Evolutionary conservation across 306 rosid genomes (phyloP).

Genomic region (Boehmeria nivea): DNA sequence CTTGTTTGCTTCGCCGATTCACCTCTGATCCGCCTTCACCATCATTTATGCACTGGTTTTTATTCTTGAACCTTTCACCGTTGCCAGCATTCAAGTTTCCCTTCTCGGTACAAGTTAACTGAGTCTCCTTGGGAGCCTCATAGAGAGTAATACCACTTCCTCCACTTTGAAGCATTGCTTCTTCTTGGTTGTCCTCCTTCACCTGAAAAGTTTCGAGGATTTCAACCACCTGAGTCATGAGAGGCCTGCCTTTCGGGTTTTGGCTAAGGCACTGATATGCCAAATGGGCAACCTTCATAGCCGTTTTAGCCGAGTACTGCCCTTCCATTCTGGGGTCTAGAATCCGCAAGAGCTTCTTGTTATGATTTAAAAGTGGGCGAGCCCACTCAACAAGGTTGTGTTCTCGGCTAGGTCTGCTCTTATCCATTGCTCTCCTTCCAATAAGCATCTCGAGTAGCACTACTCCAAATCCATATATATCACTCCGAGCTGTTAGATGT

Average conservation of each 20-base stretch:
- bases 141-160: conserved; percentile 54
- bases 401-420: conserved; percentile 88
- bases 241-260: conserved; percentile 90
- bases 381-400: conserved; percentile 96
- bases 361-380: conserved; percentile 73
- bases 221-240: conserved; percentile 79
- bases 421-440: conserved; percentile 84
- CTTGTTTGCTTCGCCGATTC: conserved; percentile 19
- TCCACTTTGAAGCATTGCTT: conserved; percentile 50
- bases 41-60: background rate
- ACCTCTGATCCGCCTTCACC: conserved; percentile 12
- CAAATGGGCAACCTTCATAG: conserved; percentile 61
- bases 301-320: conserved; percentile 60
- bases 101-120: conserved; percentile 10
- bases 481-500: conserved; percentile 90
- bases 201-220: conserved; percentile 56
- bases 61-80: conserved; percentile 10
- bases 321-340: conserved; percentile 83
- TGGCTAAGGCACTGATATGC: conserved; percentile 87
- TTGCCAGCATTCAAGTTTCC: conserved; percentile 2
- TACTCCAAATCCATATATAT: conserved; percentile 91
- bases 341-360: conserved; percentile 64
- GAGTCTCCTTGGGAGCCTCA: conserved; percentile 57
- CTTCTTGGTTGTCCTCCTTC: conserved; percentile 43
- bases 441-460: conserved; percentile 87